A percentile compares a stretch with the other conserved stretches of the same genome.
Conservation (phyloP, 176 grass and related monocot species). For the Oryza rufipogon region DNA sequence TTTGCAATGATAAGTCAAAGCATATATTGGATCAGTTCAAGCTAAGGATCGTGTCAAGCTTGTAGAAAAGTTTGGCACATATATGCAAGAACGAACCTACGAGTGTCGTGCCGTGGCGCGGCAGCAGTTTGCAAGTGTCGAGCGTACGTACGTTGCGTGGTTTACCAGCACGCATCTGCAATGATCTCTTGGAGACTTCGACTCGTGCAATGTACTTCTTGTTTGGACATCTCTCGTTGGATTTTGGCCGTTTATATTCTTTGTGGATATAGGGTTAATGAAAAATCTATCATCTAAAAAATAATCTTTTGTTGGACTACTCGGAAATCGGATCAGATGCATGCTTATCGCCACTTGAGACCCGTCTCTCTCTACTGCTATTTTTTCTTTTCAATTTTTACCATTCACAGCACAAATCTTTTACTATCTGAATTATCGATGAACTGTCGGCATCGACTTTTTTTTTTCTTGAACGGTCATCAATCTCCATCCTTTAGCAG, state of each 20-base stretch:
- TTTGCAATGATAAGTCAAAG: background rate
- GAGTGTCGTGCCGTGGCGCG: background rate
- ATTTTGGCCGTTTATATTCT: no score
- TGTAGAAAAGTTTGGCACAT: conserved; percentile 11
- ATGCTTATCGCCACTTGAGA: conserved; percentile 24
- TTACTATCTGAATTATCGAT: background rate
- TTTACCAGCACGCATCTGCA: background rate
- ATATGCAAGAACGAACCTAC: background rate
- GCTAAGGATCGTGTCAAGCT: conserved; percentile 32
- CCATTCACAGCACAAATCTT: background rate
- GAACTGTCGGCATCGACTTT: background rate
- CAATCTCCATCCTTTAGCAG: background rate
- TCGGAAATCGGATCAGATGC: background rate
- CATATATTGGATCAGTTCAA: background rate
- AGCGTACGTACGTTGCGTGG: no score
- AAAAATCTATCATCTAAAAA: no score
- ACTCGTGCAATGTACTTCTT: background rate
- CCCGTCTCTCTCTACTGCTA: conserved; percentile 9
- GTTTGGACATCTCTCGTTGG: background rate
- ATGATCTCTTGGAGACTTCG: background rate
- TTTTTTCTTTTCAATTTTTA: background rate
- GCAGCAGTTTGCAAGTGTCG: background rate
- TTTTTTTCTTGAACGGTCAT: background rate
- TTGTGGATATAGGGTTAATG: no score
- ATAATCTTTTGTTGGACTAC: background rate